Conservation (phyloP, 495 filamentous ascomycete species). For the Penicillium roqueforti region DNA sequence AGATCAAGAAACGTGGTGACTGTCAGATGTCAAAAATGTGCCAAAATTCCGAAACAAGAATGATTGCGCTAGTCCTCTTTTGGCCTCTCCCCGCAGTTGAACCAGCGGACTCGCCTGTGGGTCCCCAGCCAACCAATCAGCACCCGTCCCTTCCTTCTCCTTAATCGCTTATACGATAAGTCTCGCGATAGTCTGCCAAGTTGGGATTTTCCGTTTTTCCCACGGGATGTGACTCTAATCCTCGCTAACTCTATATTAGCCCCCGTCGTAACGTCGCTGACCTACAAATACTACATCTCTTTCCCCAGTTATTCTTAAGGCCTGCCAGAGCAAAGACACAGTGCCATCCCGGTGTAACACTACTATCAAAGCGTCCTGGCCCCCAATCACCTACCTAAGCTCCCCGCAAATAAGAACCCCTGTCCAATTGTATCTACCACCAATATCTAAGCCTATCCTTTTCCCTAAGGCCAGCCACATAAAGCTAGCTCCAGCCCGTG, state of each 20-base stretch:
- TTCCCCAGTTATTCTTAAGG: constrained; percentile 2
- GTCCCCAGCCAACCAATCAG: constrained; percentile 4
- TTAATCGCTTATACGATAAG: background rate
- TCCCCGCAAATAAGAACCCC: background rate
- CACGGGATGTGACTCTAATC: constrained; percentile 1
- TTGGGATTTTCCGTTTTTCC: too few species aligned
- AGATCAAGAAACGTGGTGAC: background rate
- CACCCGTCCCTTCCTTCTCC: background rate
- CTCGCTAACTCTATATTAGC: background rate
- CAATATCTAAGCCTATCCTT: background rate
- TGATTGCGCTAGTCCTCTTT: background rate
- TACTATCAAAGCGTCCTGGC: constrained; percentile 22
- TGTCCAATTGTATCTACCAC: background rate
- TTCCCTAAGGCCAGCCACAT: background rate
- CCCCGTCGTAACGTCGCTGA: constrained; percentile 6
- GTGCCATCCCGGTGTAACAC: constrained; percentile 20
- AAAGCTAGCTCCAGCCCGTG: background rate
- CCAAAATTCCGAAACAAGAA: background rate
- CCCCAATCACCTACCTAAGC: background rate
- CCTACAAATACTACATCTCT: constrained; percentile 9
- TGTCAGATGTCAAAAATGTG: background rate
- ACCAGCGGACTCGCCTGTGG: background rate
- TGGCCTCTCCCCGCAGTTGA: constrained; percentile 4
- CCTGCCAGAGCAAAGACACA: background rate
- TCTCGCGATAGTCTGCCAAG: too few species aligned